Base-by-base conservation (phyloP, 768 basidiomycete species). In the Russula virescens region DNA sequence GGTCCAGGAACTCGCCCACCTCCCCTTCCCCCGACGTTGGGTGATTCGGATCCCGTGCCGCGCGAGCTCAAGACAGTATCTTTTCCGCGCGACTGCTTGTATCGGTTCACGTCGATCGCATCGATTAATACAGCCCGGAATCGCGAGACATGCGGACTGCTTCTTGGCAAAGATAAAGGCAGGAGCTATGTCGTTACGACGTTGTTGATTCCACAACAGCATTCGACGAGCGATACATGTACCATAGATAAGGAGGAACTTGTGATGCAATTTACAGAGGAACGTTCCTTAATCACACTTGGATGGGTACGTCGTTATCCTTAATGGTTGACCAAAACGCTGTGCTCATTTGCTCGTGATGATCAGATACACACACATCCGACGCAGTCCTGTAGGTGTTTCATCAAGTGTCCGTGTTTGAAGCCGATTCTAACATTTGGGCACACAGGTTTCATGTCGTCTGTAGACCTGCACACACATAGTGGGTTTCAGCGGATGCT, bases 391-490 rank as follows among this genome's bases (percentile, higher is more conserved):
- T 94, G 92, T 86, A 66, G 62, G 84, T 78, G 10, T 19, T 31
- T 8, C 35, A 40, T 23, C 8, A 10, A 6, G n/a, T 23, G 45
- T 23, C 16, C 45, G 31, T 63, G 38, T 28, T 55, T 57, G 43
- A 25, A 26, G 21, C 50, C 49, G 4, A 60, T 46, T 64, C 68
- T 38, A 64, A 45, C 5, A 25, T 28, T 45, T 31, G 49, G 50
- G 25, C 2, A 34, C 42, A 43, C 61, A 88, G 86, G 86, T 73
- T 97, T 97, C 76, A 93, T 96, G 89, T 94, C 92, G 7, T 95
- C 93, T 9, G 87, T 94, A n/a, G 94, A 96, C 72, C 73, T 97
- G 25, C 94, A 97, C 68, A 95, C 93, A 3, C 94, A 95, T 72
- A 85, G 89, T 1, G 87, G 83, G 9, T 97, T 94, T 75, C 94